Conservation (phyloP, 1,284 basidiomycete species). For the Flammula alnicola region DNA sequence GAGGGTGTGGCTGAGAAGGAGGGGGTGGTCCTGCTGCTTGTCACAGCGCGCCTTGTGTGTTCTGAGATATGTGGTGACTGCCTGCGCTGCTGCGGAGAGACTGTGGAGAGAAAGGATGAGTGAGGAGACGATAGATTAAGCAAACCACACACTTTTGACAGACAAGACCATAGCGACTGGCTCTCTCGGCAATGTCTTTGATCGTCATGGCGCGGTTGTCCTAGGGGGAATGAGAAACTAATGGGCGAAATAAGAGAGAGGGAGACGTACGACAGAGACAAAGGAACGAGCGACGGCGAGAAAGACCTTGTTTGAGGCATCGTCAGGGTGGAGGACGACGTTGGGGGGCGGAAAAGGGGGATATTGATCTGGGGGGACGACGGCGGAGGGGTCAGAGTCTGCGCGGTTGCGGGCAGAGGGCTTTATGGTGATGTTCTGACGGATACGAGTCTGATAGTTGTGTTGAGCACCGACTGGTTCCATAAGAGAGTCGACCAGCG, state of each 20-base stretch:
- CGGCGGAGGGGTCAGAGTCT: constrained; percentile 26
- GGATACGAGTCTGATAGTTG: constrained; percentile 60
- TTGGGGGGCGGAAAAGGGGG: constrained; percentile 61
- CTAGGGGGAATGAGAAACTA: constrained; percentile 39
- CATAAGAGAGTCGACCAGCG: constrained; percentile 21
- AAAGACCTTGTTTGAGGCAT: constrained; percentile 70
- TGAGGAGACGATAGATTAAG: constrained; percentile 12
- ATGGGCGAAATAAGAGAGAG: constrained; percentile 16
- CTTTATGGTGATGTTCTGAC: constrained; percentile 55
- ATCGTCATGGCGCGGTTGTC: constrained; percentile 82
- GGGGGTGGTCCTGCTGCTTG: constrained; percentile 68
- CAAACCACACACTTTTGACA: constrained; percentile 69
- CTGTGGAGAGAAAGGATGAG: constrained; percentile 40
- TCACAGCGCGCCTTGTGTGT: constrained; percentile 73
- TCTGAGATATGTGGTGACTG: constrained; percentile 79
- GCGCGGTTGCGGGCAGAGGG: constrained; percentile 30
- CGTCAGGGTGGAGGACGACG: constrained; percentile 72
- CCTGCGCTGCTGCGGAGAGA: constrained; percentile 74
- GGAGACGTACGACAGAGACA: constrained; percentile 65
- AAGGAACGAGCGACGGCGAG: constrained; percentile 72
- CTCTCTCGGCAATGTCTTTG: constrained; percentile 78
- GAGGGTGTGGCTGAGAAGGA: constrained; percentile 71
- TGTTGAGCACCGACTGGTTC: constrained; percentile 34
- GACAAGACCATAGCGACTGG: constrained; percentile 62
- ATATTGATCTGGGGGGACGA: constrained; percentile 18